Conservation (phyloP, 345 rosid genomes). For the Geranium rotundifolium region DNA sequence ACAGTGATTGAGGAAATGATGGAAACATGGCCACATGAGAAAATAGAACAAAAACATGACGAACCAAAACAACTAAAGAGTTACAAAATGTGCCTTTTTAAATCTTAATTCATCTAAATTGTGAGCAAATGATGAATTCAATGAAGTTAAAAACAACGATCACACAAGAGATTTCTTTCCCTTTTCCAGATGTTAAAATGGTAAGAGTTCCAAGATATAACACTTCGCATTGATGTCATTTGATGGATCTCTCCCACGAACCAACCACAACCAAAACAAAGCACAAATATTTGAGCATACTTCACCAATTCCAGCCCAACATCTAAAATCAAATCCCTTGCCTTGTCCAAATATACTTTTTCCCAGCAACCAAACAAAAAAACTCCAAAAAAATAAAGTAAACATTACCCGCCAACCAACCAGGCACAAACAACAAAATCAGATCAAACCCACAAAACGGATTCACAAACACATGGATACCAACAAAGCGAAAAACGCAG, state of each 20-base stretch:
- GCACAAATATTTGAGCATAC: not conserved
- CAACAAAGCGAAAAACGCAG: not conserved
- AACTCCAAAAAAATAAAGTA: not conserved
- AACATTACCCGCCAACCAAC: not conserved
- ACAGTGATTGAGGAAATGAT: not conserved
- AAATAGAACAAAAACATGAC: not conserved
- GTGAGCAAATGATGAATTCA: not conserved
- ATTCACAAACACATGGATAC: not conserved
- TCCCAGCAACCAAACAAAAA: conserved; percentile 4
- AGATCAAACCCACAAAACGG: not conserved
- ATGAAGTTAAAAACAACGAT: not conserved
- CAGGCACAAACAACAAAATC: not conserved
- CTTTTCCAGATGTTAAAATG: not conserved
- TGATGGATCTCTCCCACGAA: not conserved
- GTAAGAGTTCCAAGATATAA: not conserved
- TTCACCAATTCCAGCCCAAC: not conserved
- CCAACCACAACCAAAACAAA: not conserved
- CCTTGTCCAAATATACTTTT: not conserved
- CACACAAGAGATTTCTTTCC: not conserved
- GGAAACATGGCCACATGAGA: not conserved
- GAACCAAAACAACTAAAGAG: not conserved
- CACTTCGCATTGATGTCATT: not conserved
- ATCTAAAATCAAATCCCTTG: not conserved
- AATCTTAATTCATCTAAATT: not conserved
- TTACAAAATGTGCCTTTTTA: not conserved